Evolutionary conservation across 2,329 filamentous ascomycete species (phyloP).

Genomic region (Pseudogymnoascus sp.): DNA sequence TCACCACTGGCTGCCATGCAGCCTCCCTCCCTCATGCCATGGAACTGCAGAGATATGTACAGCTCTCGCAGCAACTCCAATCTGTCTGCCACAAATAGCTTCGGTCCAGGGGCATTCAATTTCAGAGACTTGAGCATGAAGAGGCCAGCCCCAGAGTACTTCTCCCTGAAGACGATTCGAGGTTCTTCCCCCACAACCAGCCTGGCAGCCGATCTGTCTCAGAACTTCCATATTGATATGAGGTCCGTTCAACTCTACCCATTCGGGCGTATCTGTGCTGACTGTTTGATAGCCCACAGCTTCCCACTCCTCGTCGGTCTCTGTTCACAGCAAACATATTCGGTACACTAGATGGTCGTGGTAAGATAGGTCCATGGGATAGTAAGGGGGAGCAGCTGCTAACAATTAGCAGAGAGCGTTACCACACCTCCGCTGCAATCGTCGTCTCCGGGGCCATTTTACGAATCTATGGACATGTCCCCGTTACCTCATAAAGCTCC

Average conservation of each 20-base stretch:
- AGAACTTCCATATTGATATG: conserved; percentile 93
- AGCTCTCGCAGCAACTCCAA: conserved; percentile 41
- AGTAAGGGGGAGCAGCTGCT: conserved; percentile 29
- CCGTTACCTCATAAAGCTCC: conserved; percentile 82
- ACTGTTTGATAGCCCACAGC: conserved; percentile 59
- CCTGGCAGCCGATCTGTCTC: conserved; percentile 86
- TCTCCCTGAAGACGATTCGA: conserved; percentile 67
- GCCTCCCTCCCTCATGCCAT: conserved; percentile 60
- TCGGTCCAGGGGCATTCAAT: conserved; percentile 62
- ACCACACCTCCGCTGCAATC: conserved; percentile 80
- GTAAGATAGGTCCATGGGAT: conserved; percentile 41
- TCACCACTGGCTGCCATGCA: conserved; percentile 93
- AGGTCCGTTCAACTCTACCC: conserved; percentile 54
- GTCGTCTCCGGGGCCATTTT: conserved; percentile 67
- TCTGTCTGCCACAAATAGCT: conserved; percentile 46
- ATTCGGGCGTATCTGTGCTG: conserved; percentile 26
- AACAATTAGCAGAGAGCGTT: conserved; percentile 53
- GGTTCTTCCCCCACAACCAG: conserved; percentile 88
- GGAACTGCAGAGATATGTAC: conserved; percentile 49
- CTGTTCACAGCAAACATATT: conserved; percentile 73
- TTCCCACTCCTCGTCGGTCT: conserved; percentile 75
- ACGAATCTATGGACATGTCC: conserved; percentile 88
- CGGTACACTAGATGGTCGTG: conserved; percentile 47
- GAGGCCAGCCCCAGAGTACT: conserved; percentile 69
- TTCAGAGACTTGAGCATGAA: conserved; percentile 70